phyloP scores from a whole-genome alignment of 106 monocot genomes.

The Acorus gramineus region DNA sequence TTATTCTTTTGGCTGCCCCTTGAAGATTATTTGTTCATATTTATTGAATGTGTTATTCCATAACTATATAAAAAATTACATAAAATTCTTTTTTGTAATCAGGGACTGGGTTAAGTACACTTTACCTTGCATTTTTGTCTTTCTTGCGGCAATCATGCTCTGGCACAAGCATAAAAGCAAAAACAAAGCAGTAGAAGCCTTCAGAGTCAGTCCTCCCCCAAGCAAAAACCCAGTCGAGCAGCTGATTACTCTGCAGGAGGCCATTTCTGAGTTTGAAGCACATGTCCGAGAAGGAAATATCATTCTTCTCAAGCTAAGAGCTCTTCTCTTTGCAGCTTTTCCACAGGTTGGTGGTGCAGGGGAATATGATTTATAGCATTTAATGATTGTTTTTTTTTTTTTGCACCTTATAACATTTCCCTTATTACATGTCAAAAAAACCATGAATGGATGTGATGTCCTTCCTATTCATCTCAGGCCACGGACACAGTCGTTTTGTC shows the following conservation, averaged over 20 bases:
- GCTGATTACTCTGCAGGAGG: conserved; percentile 70
- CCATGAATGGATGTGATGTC: too few relatives aligned
- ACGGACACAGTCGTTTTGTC: conserved; percentile 45
- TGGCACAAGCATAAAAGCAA: conserved; percentile 59
- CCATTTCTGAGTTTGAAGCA: conserved; percentile 62
- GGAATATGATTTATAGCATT: neutral
- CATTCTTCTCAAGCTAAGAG: conserved; percentile 82
- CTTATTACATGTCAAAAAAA: neutral
- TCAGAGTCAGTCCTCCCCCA: conserved; percentile 50
- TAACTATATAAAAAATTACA: too few relatives aligned
- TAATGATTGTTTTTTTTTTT: neutral
- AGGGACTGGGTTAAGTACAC: conserved; percentile 80
- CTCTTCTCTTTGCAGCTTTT: conserved; percentile 62
- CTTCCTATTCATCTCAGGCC: conserved; percentile 34
- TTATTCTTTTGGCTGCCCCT: too few relatives aligned
- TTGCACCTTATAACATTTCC: neutral
- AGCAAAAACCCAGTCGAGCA: conserved; percentile 68
- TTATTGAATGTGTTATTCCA: too few relatives aligned
- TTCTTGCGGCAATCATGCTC: conserved; percentile 44
- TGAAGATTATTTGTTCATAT: too few relatives aligned
- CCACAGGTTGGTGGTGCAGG: conserved; percentile 48
- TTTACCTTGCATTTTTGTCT: conserved; percentile 37
- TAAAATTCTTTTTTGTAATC: neutral
- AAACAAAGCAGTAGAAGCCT: conserved; percentile 47
- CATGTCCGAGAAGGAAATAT: conserved; percentile 64